phyloP scores from a whole-genome alignment of 2,329 filamentous ascomycete species.

The Cladophialophora yegresii region DNA sequence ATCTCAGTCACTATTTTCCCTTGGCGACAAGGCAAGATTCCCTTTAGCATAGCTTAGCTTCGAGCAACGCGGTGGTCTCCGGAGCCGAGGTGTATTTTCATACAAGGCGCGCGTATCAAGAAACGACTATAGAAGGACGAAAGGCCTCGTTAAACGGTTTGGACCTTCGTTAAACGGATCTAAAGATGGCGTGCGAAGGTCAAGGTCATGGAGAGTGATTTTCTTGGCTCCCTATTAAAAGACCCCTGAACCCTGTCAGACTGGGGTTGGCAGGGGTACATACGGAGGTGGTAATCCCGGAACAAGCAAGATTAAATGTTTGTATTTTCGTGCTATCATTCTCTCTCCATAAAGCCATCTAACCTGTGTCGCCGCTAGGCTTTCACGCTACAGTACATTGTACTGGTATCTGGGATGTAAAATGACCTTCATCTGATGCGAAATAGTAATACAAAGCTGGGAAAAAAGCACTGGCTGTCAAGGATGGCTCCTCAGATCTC shows the following conservation, averaged over 20 bases:
- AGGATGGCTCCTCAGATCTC: constrained; percentile 16
- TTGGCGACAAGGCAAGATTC: neutral
- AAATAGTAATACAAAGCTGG: constrained; percentile 10
- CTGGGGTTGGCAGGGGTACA: neutral
- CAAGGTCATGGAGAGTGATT: neutral
- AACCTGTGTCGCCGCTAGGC: neutral
- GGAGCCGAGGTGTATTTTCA: neutral
- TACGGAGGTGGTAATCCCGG: neutral
- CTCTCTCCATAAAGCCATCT: neutral
- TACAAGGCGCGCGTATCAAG: neutral
- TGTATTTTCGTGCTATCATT: neutral
- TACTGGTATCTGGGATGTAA: neutral
- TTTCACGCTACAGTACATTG: neutral
- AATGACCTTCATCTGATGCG: neutral
- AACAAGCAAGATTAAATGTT: constrained; percentile 2
- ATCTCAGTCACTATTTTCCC: neutral
- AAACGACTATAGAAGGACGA: neutral
- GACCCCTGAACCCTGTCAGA: neutral
- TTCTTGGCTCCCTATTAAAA: neutral
- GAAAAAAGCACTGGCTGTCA: neutral
- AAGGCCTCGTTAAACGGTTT: neutral
- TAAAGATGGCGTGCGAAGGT: neutral
- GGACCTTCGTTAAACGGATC: neutral
- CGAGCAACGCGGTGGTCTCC: neutral
- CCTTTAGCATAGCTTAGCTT: neutral